Base-by-base conservation (phyloP, 2,329 filamentous ascomycete genomes). In the Elsinoe batatas region DNA sequence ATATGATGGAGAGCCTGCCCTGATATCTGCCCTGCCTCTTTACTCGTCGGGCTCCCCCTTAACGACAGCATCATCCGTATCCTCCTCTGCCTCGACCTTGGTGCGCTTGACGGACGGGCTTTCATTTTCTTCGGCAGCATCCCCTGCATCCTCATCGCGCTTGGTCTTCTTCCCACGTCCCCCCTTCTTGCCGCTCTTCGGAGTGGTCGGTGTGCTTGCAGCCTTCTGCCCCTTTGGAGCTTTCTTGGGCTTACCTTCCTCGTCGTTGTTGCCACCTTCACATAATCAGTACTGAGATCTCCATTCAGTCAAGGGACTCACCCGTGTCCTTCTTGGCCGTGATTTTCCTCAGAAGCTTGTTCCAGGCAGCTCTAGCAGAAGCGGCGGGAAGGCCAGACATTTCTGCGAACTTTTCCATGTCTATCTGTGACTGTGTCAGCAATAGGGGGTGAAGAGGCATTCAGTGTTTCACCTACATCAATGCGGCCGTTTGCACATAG, bases 341-440 rank as follows among this genome's bases (percentile, higher is more conserved):
- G 44, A 49, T 49, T 26, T 49, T 49, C 30, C 17, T 49, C 87
- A 87, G 22, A 75, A 80, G 20, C 79, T 85, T 75, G 78, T 90
- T 8, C 38, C 49, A 63, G 18, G 56, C 51, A 5, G 59, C 59
- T 42, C 53, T 60, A 2, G 63, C 63, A 2, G 60, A 61, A 8
- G 56, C 58, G 4, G 35, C 22, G 56, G 50, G 63, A 13, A 59
- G 60, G 46, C 59, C 59, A 12, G 53, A 49, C 0, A 61, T 17
- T 8, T 35, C 3, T 26, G 61, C 59, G 20, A 64, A 56, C 32
- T 62, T 62, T 7, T 58, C 43, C 12, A 54, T 58, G 57, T 65
- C 58, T 56, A 64, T 40, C 63, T 64, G 15, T 42, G 13, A 12
- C 11, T 8, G 6, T 35, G 30, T 49, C n/a, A 49, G 30, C 10